phyloP scores from a whole-genome alignment of 768 basidiomycete genomes.

The Suillus discolor region DNA sequence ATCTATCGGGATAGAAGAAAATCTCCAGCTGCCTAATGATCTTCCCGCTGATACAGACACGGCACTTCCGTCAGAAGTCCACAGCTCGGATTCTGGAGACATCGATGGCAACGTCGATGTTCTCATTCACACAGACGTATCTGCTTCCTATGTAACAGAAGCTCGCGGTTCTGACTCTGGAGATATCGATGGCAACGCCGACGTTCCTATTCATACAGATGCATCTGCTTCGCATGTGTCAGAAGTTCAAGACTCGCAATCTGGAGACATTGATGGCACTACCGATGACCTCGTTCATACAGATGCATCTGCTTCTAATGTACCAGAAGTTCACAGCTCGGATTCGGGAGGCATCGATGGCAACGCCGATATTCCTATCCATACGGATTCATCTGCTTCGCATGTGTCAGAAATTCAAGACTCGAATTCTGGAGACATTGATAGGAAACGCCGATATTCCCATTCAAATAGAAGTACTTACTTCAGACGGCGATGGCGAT shows the following conservation, averaged over 20 bases:
- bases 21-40: not conserved
- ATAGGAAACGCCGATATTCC: not conserved
- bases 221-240: not conserved
- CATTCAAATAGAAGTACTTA: not conserved
- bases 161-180: not conserved
- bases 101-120: not conserved
- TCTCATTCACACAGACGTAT: not conserved
- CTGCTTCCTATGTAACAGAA: not conserved
- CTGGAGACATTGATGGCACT: not conserved
- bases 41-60: not conserved
- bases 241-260: not conserved
- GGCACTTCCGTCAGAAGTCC: not conserved
- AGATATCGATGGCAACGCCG: not conserved
- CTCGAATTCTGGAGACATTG: not conserved
- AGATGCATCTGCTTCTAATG: not conserved
- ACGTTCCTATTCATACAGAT: not conserved
- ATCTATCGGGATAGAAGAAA: not conserved
- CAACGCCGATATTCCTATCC: not conserved
- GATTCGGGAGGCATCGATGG: not conserved
- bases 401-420: not conserved
- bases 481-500: not conserved
- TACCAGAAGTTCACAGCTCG: not conserved
- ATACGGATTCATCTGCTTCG: not conserved
- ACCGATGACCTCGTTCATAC: not conserved
- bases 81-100: not conserved